Percentiles rank a stretch among this genome's conserved stretches.
phyloP scores from a whole-genome alignment of 768 basidiomycete species.

The Lentinula guzmanii region DNA sequence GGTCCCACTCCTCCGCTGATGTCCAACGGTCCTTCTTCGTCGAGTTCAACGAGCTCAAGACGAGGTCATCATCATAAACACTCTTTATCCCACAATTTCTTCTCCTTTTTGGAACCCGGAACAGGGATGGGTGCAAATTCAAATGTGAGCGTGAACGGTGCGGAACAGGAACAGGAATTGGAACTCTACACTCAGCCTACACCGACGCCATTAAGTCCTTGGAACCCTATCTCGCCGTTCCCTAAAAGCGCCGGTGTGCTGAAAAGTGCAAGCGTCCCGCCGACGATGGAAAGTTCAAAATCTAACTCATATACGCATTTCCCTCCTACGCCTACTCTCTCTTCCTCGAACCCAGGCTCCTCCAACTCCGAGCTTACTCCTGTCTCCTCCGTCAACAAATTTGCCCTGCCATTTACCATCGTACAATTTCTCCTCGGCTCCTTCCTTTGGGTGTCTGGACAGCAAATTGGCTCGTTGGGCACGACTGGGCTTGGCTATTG shows the following conservation, averaged over 20 bases:
- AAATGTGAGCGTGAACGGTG: neutral
- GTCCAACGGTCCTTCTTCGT: constrained; percentile 12
- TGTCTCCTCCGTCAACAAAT: neutral
- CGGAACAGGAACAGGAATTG: constrained; percentile 20
- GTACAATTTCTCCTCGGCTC: constrained; percentile 63
- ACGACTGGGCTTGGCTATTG: constrained; percentile 94
- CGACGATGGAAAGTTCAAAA: neutral
- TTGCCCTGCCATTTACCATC: constrained; percentile 16
- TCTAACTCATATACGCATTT: neutral
- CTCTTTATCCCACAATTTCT: constrained; percentile 91
- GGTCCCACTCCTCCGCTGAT: constrained; percentile 21
- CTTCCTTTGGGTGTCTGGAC: constrained; percentile 84
- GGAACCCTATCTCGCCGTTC: constrained; percentile 49
- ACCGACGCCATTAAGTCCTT: constrained; percentile 58
- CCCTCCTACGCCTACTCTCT: neutral
- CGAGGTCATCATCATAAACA: constrained; percentile 91
- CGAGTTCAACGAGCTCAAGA: constrained; percentile 30
- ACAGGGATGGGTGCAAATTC: constrained; percentile 3
- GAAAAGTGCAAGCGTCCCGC: neutral
- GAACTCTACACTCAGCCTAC: constrained; percentile 50
- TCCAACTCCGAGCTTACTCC: neutral
- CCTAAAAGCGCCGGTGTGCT: constrained; percentile 4
- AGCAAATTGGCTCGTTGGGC: constrained; percentile 79
- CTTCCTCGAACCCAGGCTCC: neutral
- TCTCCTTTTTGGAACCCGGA: constrained; percentile 89